Conservation (phyloP, 345 rosid species). For the Populus nigra region DNA sequence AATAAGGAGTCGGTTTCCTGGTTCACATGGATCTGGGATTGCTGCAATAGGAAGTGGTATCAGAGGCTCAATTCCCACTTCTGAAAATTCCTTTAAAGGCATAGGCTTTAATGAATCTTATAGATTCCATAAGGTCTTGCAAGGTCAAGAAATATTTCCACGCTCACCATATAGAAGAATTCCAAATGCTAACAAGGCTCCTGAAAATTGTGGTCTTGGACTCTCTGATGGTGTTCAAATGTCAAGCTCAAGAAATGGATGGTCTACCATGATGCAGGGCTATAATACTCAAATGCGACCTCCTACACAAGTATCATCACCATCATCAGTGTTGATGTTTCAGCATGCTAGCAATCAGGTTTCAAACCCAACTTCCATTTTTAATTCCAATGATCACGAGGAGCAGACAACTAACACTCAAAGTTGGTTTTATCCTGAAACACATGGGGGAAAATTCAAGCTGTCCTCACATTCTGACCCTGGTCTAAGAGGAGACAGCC, state of each 20-base stretch:
- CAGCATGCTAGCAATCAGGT: constrained; percentile 43
- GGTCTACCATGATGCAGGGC: constrained; percentile 49
- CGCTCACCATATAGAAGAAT: constrained; percentile 39
- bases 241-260: constrained; percentile 47
- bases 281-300: constrained; percentile 34
- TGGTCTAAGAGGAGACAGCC: constrained; percentile 14
- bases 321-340: constrained; percentile 71
- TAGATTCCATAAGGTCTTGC: constrained; percentile 88
- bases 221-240: constrained; percentile 37
- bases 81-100: constrained; percentile 42
- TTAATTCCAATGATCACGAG: constrained; percentile 23
- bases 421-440: constrained; percentile 19
- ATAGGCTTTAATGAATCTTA: constrained; percentile 61
- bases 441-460: constrained; percentile 21
- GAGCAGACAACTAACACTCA: constrained; percentile 17
- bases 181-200: constrained; percentile 30
- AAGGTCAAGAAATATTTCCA: constrained; percentile 95
- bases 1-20: constrained; percentile 36
- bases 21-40: constrained; percentile 35
- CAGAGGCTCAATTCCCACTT: constrained; percentile 24
- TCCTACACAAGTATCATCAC: constrained; percentile 60
- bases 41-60: constrained; percentile 25
- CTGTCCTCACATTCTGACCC: constrained; percentile 7
- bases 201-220: constrained; percentile 40
- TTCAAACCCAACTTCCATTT: constrained; percentile 12